A percentile compares a stretch with the other conserved stretches of the same genome.
Evolutionary conservation across 1,284 basidiomycete species (phyloP).

Genomic region (Ganoderma resinaceum): DNA sequence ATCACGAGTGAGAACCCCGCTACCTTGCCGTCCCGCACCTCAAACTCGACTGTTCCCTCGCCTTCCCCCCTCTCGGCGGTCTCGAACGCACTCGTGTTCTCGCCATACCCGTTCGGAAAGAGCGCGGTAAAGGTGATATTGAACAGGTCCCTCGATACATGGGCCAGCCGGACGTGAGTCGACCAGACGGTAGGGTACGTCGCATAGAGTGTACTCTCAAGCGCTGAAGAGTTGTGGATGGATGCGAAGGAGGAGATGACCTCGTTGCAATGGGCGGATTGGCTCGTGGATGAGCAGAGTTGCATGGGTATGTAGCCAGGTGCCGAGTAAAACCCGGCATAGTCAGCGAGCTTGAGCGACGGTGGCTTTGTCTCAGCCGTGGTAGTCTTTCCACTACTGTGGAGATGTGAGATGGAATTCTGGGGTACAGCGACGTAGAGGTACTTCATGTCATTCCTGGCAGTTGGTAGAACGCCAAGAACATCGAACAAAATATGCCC

Average conservation of each 20-base stretch:
- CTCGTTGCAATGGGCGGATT: conserved; percentile 5
- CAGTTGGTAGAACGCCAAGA: conserved; percentile 11
- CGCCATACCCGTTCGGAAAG: conserved; percentile 37
- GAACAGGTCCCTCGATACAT: conserved; percentile 29
- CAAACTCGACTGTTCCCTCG: conserved; percentile 32
- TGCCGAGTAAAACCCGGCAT: conserved; percentile 11
- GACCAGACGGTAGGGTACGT: conserved; percentile 33
- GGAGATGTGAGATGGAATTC: not conserved
- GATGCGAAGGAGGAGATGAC: conserved; percentile 10
- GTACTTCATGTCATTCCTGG: not conserved
- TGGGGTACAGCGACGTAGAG: not conserved
- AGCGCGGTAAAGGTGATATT: conserved; percentile 30
- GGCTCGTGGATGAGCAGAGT: conserved; percentile 6
- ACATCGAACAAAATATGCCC: conserved; percentile 25
- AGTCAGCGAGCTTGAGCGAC: conserved; percentile 5
- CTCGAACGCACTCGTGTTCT: conserved; percentile 36
- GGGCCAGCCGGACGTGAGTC: conserved; percentile 34
- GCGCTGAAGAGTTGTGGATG: conserved; percentile 4
- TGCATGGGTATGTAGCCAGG: conserved; percentile 12
- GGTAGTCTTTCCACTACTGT: not conserved
- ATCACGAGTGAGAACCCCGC: conserved; percentile 29
- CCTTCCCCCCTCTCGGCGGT: conserved; percentile 24
- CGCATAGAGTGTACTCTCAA: conserved; percentile 25
- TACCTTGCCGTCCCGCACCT: conserved; percentile 25
- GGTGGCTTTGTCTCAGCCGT: not conserved